Base-by-base conservation (phyloP, 345 rosid genomes). In the Lenwebbia sp. region DNA sequence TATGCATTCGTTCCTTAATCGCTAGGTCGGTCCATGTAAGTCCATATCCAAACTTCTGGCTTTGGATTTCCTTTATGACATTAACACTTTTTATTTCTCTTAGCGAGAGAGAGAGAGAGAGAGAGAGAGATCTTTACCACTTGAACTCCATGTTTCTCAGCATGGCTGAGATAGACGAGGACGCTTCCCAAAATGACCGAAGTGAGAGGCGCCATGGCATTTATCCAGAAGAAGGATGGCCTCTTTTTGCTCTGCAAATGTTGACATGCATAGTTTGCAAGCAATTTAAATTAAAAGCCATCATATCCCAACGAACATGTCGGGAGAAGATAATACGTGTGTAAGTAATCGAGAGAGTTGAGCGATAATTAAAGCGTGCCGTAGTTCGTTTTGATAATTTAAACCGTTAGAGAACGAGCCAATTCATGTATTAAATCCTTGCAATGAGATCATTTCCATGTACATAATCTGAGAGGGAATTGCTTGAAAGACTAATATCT, bases 81-180 rank as follows among this genome's bases (percentile, higher is more conserved):
- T 30, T 30, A 15, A 30, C 40, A 30, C 22, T 62, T 62, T n/a
- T 30, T 14, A 62, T 62, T 62, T 62, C 22, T 62, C 40, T 0
- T 0, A n/a, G 65, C 10, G 51, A 49, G 51, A 49, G 12, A 37
- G 53, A 12, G 25, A 50, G 14, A 54, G 13, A 15, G 60, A 44
- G 47, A n/a, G 37, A 44, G 41, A 54, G 44, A 23, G 10, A 30
- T 19, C 60, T 90, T 89, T 82, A 95, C 99, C 98, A 97, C 99
- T 93, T 92, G 95, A 75, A 97, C 96, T 47, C 99, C 99, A 88
- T 96, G 98, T 89, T 88, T 96, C 90, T 97, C 99, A 44, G 99
- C 99, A 81, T 94, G 96, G 30, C 96, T 92, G 87, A 96, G 86
- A 87, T 94, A 95, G 75, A 93, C 99, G 83, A 97, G 94, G 30